Evolutionary conservation across 2,329 filamentous ascomycete species (phyloP), one percentile per base, ranked within the genome.

Genomic region (Pestalotiopsis sp.): DNA sequence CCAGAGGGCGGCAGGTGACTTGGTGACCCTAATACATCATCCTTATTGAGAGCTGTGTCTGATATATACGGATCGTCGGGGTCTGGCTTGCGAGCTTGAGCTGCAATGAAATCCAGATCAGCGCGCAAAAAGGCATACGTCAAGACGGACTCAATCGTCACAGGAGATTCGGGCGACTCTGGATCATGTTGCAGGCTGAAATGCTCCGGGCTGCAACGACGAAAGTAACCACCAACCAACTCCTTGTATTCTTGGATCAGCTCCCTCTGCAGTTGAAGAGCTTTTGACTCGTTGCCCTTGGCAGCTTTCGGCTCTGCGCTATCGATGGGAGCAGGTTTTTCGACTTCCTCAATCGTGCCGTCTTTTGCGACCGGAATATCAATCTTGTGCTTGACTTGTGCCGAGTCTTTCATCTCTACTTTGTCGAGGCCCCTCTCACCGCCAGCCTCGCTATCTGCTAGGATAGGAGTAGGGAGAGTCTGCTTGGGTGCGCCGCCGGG

Each of bases 91-190:
- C 89, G 87, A 4, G 94, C 94, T 80, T 98, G 95, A 0, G 94
- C 94, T 5, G 92, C 89, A 67, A 98, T 91, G 76, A 99, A 99
- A 80, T 98, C 95, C 65, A 98, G 89, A 79, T 99, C 96, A 41
- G 95, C 94, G 74, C 94, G 93, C 63, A 99, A 86, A 76, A 99
- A 99, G 25, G 95, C 94, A 80, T 98, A 98, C 69, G 92, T 92
- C 66, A 99, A 85, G 45, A 97, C 90, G 1, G 92, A 89, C 76
- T 95, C 92, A 70, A 95, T 88, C 14, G 89, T 90, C 45, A 91
- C 85, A 14, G 86, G 79, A 14, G 76, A 75, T 39, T 80, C 77
- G 31, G 13, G 82, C 79, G 14, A 79, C 74, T 77, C 71, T n/a
- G 70, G 68, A 45, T 77, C 70, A 59, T 76, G 75, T 27, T 79